Evolutionary conservation across 1,284 basidiomycete genomes (phyloP).

Genomic region (Marasmius sp.): DNA sequence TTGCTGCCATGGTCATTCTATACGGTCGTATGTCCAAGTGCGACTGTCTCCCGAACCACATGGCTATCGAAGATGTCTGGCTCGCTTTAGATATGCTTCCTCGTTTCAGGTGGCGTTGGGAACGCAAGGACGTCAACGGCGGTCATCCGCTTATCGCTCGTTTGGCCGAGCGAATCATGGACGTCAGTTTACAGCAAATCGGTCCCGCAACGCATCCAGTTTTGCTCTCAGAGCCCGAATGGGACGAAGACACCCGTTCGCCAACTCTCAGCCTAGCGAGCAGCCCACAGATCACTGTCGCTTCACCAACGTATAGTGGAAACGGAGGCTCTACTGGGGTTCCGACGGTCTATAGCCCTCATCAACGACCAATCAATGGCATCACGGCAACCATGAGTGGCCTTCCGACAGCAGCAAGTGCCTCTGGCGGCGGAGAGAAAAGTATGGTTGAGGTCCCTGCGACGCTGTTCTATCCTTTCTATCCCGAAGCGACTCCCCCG

Average conservation of each 20-base stretch:
- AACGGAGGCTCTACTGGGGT: constrained; percentile 18
- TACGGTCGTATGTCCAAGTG: constrained; percentile 80
- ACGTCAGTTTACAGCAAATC: constrained; percentile 61
- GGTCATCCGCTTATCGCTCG: constrained; percentile 79
- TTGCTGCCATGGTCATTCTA: constrained; percentile 83
- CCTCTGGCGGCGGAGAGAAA: constrained; percentile 25
- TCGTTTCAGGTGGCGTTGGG: constrained; percentile 84
- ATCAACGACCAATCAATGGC: constrained; percentile 33
- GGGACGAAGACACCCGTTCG: constrained; percentile 51
- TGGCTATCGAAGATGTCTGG: constrained; percentile 77
- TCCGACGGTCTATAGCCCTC: constrained; percentile 34
- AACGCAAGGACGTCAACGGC: constrained; percentile 73
- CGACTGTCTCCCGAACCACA: constrained; percentile 57
- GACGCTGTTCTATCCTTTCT: constrained; percentile 74
- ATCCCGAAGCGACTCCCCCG: constrained; percentile 45
- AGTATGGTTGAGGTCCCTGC: constrained; percentile 64
- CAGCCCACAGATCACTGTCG: constrained; percentile 42
- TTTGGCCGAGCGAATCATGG: constrained; percentile 75
- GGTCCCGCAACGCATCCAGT: constrained; percentile 56
- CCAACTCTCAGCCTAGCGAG: constrained; percentile 23
- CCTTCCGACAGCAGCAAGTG: constrained; percentile 21
- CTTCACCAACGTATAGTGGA: constrained; percentile 21
- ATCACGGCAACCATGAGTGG: constrained; percentile 27
- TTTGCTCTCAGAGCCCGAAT: constrained; percentile 66
- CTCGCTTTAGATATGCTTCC: constrained; percentile 83